Conservation (phyloP, 805 yeast genomes). For the Hanseniaspora taiwanica region DNA sequence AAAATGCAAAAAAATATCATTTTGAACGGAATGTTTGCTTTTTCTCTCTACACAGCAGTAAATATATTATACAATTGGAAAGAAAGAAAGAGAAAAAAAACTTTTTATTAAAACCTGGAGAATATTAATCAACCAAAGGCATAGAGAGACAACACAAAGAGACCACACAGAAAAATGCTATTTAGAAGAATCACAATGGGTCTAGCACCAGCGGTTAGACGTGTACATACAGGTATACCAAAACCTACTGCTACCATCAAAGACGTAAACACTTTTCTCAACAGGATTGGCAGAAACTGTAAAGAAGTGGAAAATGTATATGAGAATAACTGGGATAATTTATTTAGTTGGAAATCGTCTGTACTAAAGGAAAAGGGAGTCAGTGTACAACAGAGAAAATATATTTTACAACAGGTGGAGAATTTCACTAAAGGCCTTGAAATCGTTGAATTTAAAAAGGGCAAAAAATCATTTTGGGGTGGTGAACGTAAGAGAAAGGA, state of each 20-base stretch:
- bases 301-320: conserved; percentile 54
- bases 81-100: too few species aligned
- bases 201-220: too few species aligned
- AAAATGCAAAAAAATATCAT: too few species aligned
- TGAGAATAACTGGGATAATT: conserved; percentile 49
- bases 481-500: conserved; percentile 76
- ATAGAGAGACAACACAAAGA: too few species aligned
- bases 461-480: conserved; percentile 65
- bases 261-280: conserved; percentile 61
- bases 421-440: conserved; percentile 42
- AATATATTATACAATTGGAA: too few species aligned
- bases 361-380: conserved; percentile 66
- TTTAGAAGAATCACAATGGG: too few species aligned
- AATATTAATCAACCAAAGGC: too few species aligned
- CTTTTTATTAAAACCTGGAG: too few species aligned
- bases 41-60: too few species aligned
- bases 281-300: conserved; percentile 66
- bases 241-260: conserved; percentile 42
- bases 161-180: too few species aligned
- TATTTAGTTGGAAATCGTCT: conserved; percentile 42
- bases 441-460: conserved; percentile 44
- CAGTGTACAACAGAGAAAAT: conserved; percentile 57
- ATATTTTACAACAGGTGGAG: conserved; percentile 62
- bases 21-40: too few species aligned
- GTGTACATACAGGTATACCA: conserved; percentile 22